These are phyloP conservation scores for Saccharomycopsis hybrid DNA, from an alignment of 1,139 yeast species.

Conservation along the genomic window DNA sequence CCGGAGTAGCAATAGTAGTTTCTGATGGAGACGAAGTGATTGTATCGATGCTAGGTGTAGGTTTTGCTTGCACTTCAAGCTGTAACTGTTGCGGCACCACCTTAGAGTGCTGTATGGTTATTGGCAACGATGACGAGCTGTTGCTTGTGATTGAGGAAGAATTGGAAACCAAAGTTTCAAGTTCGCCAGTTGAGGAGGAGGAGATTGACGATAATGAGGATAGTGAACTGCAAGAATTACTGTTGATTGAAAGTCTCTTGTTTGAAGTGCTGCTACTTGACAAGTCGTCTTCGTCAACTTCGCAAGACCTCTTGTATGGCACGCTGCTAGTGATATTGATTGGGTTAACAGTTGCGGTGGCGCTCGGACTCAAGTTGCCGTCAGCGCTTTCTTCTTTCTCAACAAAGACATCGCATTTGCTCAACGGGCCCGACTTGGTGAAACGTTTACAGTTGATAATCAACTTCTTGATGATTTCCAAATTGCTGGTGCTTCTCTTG, in stretches of 20 bases:
- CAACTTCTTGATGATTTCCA: slow-evolving; percentile 28
- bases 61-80: no score
- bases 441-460: slow-evolving; percentile 35
- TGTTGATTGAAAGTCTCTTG: not conserved
- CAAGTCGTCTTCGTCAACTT: no score
- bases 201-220: no score
- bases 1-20: not conserved
- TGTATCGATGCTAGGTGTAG: not conserved
- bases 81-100: no score
- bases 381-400: not conserved
- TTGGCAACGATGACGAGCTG: not conserved
- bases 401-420: slow-evolving; percentile 3
- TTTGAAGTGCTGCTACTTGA: not conserved
- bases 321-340: not conserved
- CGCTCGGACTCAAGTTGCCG: no score
- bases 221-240: no score
- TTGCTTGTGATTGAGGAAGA: not conserved
- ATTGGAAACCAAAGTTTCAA: not conserved
- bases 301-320: no score
- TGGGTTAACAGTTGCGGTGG: no score
- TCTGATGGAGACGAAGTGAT: not conserved
- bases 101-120: no score
- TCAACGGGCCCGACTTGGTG: slow-evolving; percentile 17
- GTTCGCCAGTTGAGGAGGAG: no score
- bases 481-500: slow-evolving; percentile 42